Base-by-base conservation (phyloP, 2,329 filamentous ascomycete genomes). In the Hypomyces perniciosus region DNA sequence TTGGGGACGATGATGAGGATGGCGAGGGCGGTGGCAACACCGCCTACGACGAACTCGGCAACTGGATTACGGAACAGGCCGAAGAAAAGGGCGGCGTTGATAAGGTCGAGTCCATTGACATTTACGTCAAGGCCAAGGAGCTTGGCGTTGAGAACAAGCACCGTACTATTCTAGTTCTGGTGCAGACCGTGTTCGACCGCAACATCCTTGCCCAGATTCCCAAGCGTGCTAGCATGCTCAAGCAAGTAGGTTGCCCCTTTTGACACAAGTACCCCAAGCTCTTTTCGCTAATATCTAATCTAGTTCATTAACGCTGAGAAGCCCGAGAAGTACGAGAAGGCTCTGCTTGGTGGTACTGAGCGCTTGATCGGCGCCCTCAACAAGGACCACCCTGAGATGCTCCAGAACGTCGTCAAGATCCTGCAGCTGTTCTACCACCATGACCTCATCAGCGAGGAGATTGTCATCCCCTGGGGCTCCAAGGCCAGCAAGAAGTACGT, bases 401-500 rank as follows among this genome's bases (percentile, higher is more conserved):
- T 69, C 69, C 82, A 65, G 74, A 74, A 88, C 66, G 79, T 97
- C 55, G 87, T 90, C 57, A 90, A 89, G 70, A 88, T 99, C 62
- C 79, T 99, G 57, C 82, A 95, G 69, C 80, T 87, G 63, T 87
- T 92, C 74, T 99, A 97, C 72, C 83, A 96, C 72, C 79, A 90
- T 63, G 93, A 99, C 60, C 79, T 99, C 50, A 76, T 96, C 62
- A 84, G 80, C 46, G 93, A 99, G 75, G 91, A 96, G 57, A 82
- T 90, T 12, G 83, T 95, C 66, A 88, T 85, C 72, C 85, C 86
- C 61, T 99, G 93, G 92, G 92, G 91, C 58, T 80, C 81, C 66
- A 96, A 93, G 79, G 90, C 92, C 53, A 96, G 90, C 82, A 96
- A 95, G 85, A 96, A 96, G 77, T 97, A 97, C 68, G 88, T 95